Evolutionary conservation across 2,329 filamentous ascomycete species (phyloP).

Genomic region (Passalora sequoiae): DNA sequence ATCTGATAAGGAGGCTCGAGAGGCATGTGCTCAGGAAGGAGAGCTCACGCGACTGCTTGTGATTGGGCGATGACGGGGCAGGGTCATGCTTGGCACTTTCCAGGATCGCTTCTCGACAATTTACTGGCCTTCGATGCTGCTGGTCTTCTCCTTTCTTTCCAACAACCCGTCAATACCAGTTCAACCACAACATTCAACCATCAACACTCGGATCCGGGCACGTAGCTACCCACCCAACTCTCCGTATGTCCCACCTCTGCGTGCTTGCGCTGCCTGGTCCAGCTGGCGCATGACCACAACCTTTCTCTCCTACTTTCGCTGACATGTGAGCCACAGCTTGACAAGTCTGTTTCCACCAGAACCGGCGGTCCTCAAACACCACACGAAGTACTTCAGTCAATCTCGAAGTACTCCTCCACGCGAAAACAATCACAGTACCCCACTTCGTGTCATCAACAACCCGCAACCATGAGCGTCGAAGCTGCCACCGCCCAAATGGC

Average conservation of each 20-base stretch:
- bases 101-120: no score
- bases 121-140: constrained; percentile 2
- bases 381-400: constrained; percentile 32
- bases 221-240: constrained; percentile 49
- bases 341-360: constrained; percentile 46
- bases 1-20: neutral
- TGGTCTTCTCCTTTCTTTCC: constrained; percentile 22
- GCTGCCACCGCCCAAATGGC: constrained; percentile 69
- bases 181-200: constrained; percentile 17
- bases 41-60: neutral
- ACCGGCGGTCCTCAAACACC: constrained; percentile 42
- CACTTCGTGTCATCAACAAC: constrained; percentile 53
- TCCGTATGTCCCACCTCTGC: constrained; percentile 22
- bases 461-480: constrained; percentile 81
- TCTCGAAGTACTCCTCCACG: no score
- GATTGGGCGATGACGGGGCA: no score
- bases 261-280: neutral
- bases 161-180: constrained; percentile 24
- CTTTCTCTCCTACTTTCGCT: no score
- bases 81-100: no score
- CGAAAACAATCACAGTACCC: constrained; percentile 13
- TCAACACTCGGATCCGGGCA: constrained; percentile 31
- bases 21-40: constrained; percentile 1
- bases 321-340: constrained; percentile 37
- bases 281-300: neutral